Conservation (phyloP, 2,329 filamentous ascomycete genomes). For the Tolypocladium cylindrosporum region DNA sequence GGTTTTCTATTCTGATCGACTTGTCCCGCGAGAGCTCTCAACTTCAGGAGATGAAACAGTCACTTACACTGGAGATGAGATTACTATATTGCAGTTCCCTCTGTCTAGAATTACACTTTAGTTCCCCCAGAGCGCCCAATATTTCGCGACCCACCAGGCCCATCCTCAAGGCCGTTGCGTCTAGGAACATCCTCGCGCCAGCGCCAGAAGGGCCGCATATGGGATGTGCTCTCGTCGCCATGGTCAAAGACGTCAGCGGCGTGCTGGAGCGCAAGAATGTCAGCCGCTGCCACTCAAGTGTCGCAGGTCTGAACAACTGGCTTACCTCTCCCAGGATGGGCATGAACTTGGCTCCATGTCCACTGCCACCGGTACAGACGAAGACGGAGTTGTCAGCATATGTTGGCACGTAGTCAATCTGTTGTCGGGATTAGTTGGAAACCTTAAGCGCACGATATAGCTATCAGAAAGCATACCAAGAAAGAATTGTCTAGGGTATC, state of each 20-base stretch:
- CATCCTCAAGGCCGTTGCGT: conserved; percentile 20
- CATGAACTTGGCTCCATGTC: conserved; percentile 25
- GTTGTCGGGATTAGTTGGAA: background rate
- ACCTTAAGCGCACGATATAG: too few relatives aligned
- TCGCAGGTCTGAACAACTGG: too few relatives aligned
- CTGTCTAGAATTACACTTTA: background rate
- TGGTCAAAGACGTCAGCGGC: conserved; percentile 20
- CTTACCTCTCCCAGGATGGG: conserved; percentile 19
- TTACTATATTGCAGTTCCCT: background rate
- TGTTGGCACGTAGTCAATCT: conserved; percentile 22
- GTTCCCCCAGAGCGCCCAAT: conserved; percentile 1
- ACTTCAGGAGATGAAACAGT: too few relatives aligned
- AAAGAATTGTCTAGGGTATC: conserved; percentile 24
- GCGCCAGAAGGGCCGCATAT: conserved; percentile 19
- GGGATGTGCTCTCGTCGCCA: conserved; percentile 14
- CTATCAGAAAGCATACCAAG: conserved; percentile 6
- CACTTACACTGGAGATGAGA: background rate
- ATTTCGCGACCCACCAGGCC: conserved; percentile 14
- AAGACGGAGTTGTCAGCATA: conserved; percentile 19
- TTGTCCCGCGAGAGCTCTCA: too few relatives aligned
- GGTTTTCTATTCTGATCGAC: too few relatives aligned
- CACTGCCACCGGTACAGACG: conserved; percentile 23
- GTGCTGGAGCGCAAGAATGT: conserved; percentile 10
- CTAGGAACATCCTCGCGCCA: conserved; percentile 16
- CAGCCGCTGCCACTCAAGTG: background rate